Evolutionary conservation across 2,329 filamentous ascomycete species (phyloP), one percentile per base, ranked within the genome.

Genomic region (Curvularia verruculosa): DNA sequence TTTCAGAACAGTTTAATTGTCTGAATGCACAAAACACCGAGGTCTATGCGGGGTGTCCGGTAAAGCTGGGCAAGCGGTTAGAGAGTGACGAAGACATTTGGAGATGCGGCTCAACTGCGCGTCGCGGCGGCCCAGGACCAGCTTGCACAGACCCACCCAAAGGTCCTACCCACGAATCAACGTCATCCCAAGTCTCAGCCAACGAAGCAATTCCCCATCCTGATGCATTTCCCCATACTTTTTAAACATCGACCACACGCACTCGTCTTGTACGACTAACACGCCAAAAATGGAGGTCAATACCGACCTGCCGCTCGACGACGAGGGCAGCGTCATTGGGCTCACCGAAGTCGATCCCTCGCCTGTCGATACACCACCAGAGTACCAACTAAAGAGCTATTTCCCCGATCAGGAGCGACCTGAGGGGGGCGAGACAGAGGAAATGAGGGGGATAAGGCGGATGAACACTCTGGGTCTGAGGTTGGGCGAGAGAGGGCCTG

Each of bases 271-370:
- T 26, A 45, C 41, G 26, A 45, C 15, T 29, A 45, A 29, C 13
- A 19, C n/a, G 39, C 54, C 54, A 7, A 54, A 64, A 48, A 61
- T 61, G 59, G 61, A 56, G 46, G 57, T 63, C 52, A 53, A 54
- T 15, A 49, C 56, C 18, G 52, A 61, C 40, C 50, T 68, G 26
- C 67, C 70, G 39, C 61, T 64, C 21, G 71, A 73, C 23, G 67
- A 68, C 4, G 70, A 70, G 59, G 82, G 83, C 67, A 86, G 86
- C 36, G 77, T 87, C 51, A 78, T 86, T 56, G 89, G 89, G 40
- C 83, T 96, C 56, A 83, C 89, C 49, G 87, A 94, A 71, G 81
- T 97, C 60, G 92, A 96, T 51, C 93, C 93, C 3, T 87, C 87
- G 21, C 93, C 92, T 0, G 91, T 96, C 41, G 89, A 87, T 49